Evolutionary conservation across 2,329 filamentous ascomycete species (phyloP), one percentile per base, ranked within the genome.

Genomic region (Ustulina deusta): DNA sequence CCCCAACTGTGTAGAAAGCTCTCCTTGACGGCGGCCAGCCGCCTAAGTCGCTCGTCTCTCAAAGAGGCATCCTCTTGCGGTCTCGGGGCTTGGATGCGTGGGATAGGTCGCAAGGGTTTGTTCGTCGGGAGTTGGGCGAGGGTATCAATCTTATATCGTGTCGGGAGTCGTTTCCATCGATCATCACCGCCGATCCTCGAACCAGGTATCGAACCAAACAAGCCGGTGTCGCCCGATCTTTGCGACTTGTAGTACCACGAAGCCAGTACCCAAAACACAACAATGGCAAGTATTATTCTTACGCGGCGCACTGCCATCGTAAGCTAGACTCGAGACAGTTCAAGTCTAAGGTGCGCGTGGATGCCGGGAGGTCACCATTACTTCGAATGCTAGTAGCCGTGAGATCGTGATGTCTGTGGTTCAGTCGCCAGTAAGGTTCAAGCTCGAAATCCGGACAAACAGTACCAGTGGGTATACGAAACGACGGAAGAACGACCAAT

Each of bases 1-100:
- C 78, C 74, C 87, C 88, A 91, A 67, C 85, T 84, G 73, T 86
- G 86, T 51, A 80, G 68, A 71, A 89, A 89, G 71, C 81, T 84
- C 56, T 81, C 80, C 71, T 81, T 83, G 58, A 89, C 83, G 25
- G 83, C 83, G 15, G 77, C 79, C 55, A 79, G 78, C 55, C 84
- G 79, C 65, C 74, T 71, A 44, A 81, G 74, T 38, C 83, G 79
- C 65, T 78, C 74, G 59, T 78, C 75, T 69, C 74, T 79, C 20
- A 74, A 74, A 22, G 69, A 73, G 48, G 61, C 63, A 59, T 79
- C 79, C 51, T 86, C 83, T 1, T 83, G 80, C 74, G 91, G 89
- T 59, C 71, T 72, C 66, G 81, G 71, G 56, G 81, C 81, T 75
- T 85, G 91, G 65, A 93, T 86, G 72, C 82, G 85, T 1, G 90